Base-by-base conservation (phyloP, 495 filamentous ascomycete species). In the Gamarada debralockiae region DNA sequence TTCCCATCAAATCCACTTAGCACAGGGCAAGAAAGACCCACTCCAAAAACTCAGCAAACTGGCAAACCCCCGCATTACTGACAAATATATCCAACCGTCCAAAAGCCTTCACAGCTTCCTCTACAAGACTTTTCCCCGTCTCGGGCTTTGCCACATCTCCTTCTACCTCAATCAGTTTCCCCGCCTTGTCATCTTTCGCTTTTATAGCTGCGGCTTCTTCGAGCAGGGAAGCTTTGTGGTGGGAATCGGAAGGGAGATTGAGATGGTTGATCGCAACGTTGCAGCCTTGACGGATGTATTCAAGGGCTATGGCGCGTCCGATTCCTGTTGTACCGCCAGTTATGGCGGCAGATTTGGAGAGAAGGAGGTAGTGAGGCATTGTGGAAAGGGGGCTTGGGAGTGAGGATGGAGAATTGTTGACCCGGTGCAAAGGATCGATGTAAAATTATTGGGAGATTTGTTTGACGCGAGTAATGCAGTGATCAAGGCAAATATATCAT, bases 51-150 rank as follows among this genome's bases (percentile, higher is more conserved):
- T 90, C 85, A 21, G 83, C 83, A 65, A 95, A 95, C 53, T 86
- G 72, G 72, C 88, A 95, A 25, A 95, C 77, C 1, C 91, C 90
- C 0, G 91, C 91, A 70, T 96, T 96, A 67, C 81, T 86, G 2
- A 96, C 85, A 67, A 91, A 92, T 2, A 95, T 75, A 65, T 95
- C 88, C 0, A 95, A 64, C 1, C 80, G 72, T 0, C 68, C 65
- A 60, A 85, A 95, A 0, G 56, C 58, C 22, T 74, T 63, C 0
- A 87, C 80, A 0, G 82, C 80, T 48, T 72, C 69, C 15, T 69
- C 50, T 18, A 90, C 76, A 13, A 91, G 74, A 1, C 67, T 60
- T 1, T 66, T 61, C 6, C 83, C 83, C 0, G 87, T 90, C 17
- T 77, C 69, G 0, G 85, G 83, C 50, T 82, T 73, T 0, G 80